Evolutionary conservation across 139 green algal genomes (phyloP), one percentile per base, ranked within the genome.

Genomic region (Closterium sp.): DNA sequence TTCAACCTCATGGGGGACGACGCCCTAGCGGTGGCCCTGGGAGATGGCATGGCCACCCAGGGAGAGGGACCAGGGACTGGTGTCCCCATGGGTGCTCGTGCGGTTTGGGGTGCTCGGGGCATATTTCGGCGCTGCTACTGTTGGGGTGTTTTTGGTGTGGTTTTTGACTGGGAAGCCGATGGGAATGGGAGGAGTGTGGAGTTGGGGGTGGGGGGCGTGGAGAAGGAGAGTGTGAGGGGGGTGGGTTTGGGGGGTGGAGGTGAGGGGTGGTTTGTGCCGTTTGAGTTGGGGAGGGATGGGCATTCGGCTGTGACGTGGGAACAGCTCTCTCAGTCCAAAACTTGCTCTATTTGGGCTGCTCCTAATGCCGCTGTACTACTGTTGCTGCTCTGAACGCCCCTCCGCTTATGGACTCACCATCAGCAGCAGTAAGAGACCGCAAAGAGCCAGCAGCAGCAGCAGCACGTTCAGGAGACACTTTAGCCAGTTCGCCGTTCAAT

Each of bases 1-100:
- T 98, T 99, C 8, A 99, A 99, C 94, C 96, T 99, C 69, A 98
- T 99, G 25, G 99, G 98, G 1, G 98, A 99, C 92, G 98, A 98
- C 2, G 98, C 98, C 6, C 98, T 98, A 33, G 98, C 98, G 87
- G 99, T 98, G 1, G 98, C 98, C 12, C 96, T 99, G n/a, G 97
- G 98, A 28, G 87, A 99, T 99, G 97, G 88, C 93, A 7, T 12
- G 86, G 34, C 84, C 89, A 4, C 91, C 94, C 1, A 89, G 93
- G 33, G 32, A 86, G 21, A 90, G 94, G 30, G 84, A 96, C 25
- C 96, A 98, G 91, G 94, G 95, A 91, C 94, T 98, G 16, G 96
- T 97, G 87, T 96, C 94, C 3, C 89, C 92, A 6, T 97, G 96
- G 96, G 94, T 97, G 33, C 96, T 98, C 90, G 95, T 97, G 84